phyloP scores from a whole-genome alignment of 441 rosid genomes.

The Erysimum cheiri region DNA sequence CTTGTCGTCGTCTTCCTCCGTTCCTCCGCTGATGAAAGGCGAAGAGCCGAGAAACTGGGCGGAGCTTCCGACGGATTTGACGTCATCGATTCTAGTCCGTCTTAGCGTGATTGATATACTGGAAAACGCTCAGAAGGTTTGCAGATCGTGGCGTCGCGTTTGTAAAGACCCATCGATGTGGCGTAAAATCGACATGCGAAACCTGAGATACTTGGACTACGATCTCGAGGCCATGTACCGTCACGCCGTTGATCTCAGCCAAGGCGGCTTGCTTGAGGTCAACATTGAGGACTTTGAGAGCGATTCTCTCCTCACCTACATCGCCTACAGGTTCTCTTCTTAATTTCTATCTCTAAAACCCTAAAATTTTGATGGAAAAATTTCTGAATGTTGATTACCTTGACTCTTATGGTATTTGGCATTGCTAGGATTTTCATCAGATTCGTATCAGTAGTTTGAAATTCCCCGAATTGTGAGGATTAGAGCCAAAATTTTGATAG shows the following conservation, averaged over 20 bases:
- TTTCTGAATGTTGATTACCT: no score
- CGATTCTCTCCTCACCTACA: slow-evolving; percentile 53
- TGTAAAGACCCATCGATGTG: slow-evolving; percentile 66
- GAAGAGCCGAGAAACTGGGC: slow-evolving; percentile 47
- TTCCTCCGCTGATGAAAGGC: background rate
- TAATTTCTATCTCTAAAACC: background rate
- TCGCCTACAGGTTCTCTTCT: slow-evolving; percentile 46
- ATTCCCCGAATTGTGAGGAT: no score
- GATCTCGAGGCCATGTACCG: slow-evolving; percentile 42
- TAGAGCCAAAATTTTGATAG: no score
- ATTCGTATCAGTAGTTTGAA: no score
- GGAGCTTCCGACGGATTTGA: slow-evolving; percentile 60
- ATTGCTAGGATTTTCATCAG: no score
- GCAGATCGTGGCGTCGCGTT: slow-evolving; percentile 58
- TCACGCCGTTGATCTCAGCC: slow-evolving; percentile 49
- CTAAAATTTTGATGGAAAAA: background rate
- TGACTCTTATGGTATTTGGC: no score
- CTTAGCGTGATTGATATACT: slow-evolving; percentile 50
- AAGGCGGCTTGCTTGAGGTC: slow-evolving; percentile 41
- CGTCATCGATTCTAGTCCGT: slow-evolving; percentile 47
- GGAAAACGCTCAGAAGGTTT: slow-evolving; percentile 52
- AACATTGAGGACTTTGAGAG: slow-evolving; percentile 44
- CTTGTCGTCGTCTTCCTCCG: background rate
- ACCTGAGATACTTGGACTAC: background rate
- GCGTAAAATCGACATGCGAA: slow-evolving; percentile 50